Conservation (phyloP, 2,329 filamentous ascomycete species). For the Aplosporella prunicola region DNA sequence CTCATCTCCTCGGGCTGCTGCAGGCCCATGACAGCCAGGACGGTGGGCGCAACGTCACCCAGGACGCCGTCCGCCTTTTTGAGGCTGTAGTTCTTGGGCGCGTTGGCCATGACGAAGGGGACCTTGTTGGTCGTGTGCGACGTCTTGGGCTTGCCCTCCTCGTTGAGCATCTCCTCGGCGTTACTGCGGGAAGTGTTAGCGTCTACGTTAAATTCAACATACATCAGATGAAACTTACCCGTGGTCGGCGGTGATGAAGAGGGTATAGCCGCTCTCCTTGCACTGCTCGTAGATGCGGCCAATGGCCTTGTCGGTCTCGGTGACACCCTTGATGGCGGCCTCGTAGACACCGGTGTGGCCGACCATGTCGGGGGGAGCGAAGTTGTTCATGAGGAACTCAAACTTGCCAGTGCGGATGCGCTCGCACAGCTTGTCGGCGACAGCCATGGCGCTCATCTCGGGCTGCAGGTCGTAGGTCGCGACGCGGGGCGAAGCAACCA, state of each 20-base stretch:
- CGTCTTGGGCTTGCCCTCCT: slow-evolving; percentile 93
- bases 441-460: slow-evolving; percentile 87
- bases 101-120: slow-evolving; percentile 96
- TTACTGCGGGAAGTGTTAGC: slow-evolving; percentile 49
- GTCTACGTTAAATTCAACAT: neutral
- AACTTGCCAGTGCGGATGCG: slow-evolving; percentile 76
- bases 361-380: slow-evolving; percentile 98
- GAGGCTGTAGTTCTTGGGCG: slow-evolving; percentile 78
- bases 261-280: slow-evolving; percentile 83
- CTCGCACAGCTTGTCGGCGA: slow-evolving; percentile 83
- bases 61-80: slow-evolving; percentile 82
- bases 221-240: slow-evolving; percentile 44
- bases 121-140: slow-evolving; percentile 98
- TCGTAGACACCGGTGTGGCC: slow-evolving; percentile 97
- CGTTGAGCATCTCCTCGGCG: slow-evolving; percentile 97
- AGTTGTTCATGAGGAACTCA: slow-evolving; percentile 99
- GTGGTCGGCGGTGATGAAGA: slow-evolving; percentile 95
- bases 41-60: slow-evolving; percentile 91
- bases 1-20: slow-evolving; percentile 89
- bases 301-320: slow-evolving; percentile 88
- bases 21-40: slow-evolving; percentile 84
- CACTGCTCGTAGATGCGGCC: slow-evolving; percentile 86
- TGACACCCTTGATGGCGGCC: slow-evolving; percentile 74
- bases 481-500: slow-evolving; percentile 91
- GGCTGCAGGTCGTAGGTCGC: slow-evolving; percentile 91